These are phyloP conservation scores for Globisporangium lucens DNA, from an alignment of 352 stramenopile species.

Conservation along the genomic window DNA sequence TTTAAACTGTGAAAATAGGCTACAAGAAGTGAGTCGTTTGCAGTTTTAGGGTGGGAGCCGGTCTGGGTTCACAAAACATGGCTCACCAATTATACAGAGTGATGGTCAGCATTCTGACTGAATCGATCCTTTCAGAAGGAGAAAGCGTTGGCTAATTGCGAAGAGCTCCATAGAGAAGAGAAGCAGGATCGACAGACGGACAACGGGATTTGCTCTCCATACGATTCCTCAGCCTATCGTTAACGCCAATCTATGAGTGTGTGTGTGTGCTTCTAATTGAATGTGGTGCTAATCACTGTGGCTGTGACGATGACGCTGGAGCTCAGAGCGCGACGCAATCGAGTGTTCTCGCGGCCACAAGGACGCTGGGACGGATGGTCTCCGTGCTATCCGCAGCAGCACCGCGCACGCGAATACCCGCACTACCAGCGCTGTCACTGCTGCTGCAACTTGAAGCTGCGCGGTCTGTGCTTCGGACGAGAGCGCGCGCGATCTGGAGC, in stretches of 20 bases:
- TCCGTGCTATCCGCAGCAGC: background rate
- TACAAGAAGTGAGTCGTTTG: background rate
- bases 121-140: too few relatives aligned
- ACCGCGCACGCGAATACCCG: constrained; percentile 3
- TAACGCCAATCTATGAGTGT: background rate
- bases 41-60: background rate
- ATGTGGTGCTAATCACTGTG: background rate
- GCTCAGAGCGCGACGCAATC: constrained; percentile 37
- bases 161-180: constrained; percentile 8
- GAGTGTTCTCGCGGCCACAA: constrained; percentile 22
- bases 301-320: background rate
- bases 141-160: constrained; percentile 5
- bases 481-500: constrained; percentile 1
- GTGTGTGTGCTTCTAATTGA: background rate
- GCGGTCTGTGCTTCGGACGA: constrained; percentile 10
- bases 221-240: background rate
- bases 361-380: background rate
- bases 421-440: constrained; percentile 5
- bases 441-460: constrained; percentile 14
- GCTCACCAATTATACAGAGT: background rate
- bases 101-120: background rate
- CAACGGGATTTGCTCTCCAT: constrained; percentile 1
- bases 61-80: background rate
- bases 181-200: background rate
- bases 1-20: background rate